A percentile compares a stretch with the other conserved stretches of the same genome.
These are phyloP conservation scores for Magnusiomyces suaveolens DNA, from an alignment of 1,139 yeast species.

Conservation along the genomic window DNA sequence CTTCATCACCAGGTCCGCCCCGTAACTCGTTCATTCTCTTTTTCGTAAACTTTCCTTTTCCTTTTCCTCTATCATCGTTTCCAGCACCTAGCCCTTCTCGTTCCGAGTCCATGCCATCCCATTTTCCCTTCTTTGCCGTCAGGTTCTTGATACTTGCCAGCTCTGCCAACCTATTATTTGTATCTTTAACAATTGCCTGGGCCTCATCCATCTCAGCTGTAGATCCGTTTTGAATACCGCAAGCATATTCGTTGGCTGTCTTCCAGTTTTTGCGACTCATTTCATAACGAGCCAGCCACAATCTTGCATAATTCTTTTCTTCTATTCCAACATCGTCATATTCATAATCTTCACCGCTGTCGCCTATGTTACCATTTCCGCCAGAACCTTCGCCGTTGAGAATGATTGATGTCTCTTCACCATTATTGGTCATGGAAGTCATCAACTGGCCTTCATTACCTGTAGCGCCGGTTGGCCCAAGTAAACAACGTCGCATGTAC, in stretches of 20 bases:
- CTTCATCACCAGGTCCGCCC: too few relatives aligned
- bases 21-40: too few relatives aligned
- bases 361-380: too few relatives aligned
- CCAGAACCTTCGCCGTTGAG: too few relatives aligned
- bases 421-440: too few relatives aligned
- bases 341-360: neutral
- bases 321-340: constrained; percentile 35
- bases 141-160: neutral
- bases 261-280: constrained; percentile 48
- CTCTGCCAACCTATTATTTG: constrained; percentile 8
- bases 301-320: constrained; percentile 70
- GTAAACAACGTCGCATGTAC: constrained; percentile 63
- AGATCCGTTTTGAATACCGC: constrained; percentile 63
- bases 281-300: constrained; percentile 79
- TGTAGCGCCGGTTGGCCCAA: constrained; percentile 17
- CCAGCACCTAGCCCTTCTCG: too few relatives aligned
- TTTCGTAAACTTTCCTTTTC: neutral
- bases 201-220: constrained; percentile 89
- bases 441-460: too few relatives aligned
- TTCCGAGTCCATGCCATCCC: neutral
- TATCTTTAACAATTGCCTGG: constrained; percentile 65
- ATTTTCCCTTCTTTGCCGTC: neutral
- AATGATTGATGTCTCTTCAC: neutral
- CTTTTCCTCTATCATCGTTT: neutral
- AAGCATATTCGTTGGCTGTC: constrained; percentile 65